Conservation (phyloP, 1,139 yeast genomes). For the Candida neerlandica region DNA sequence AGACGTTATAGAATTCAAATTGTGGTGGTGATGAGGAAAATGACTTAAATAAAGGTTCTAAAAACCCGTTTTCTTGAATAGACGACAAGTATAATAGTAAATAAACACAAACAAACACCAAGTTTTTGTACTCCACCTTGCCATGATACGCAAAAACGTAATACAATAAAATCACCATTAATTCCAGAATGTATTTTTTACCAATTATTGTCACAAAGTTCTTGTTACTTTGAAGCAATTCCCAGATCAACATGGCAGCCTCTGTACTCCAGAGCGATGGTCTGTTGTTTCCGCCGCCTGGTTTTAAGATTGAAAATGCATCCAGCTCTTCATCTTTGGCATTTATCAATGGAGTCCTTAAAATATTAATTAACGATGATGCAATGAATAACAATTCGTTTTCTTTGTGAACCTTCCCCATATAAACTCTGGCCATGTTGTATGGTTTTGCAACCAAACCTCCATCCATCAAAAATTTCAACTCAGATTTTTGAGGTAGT, state of each 20-base stretch:
- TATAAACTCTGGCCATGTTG: conserved; percentile 53
- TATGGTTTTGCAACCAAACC: conserved; percentile 33
- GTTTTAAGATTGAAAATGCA: conserved; percentile 20
- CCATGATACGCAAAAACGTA: conserved; percentile 53
- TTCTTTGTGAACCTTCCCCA: conserved; percentile 57
- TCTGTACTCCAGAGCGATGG: conserved; percentile 60
- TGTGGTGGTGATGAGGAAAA: conserved; percentile 29
- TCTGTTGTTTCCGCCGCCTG: conserved; percentile 20
- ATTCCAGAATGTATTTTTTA: conserved; percentile 52
- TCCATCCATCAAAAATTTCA: conserved; percentile 36
- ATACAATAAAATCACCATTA: conserved; percentile 56
- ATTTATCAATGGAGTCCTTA: conserved; percentile 43
- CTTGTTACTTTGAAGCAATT: conserved; percentile 71
- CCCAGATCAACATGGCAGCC: conserved; percentile 69
- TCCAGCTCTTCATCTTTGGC: conserved; percentile 20
- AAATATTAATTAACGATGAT: conserved; percentile 46
- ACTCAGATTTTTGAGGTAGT: conserved; percentile 46
- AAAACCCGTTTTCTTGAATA: conserved; percentile 35
- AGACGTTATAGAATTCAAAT: conserved; percentile 34
- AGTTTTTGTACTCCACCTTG: conserved; percentile 35
- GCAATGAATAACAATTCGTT: conserved; percentile 53
- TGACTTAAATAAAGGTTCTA: conserved; percentile 40
- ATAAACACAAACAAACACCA: conserved; percentile 62
- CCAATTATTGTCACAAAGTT: conserved; percentile 51
- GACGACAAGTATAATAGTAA: conserved; percentile 64